Evolutionary conservation across 148 eudicot genomes (phyloP), one percentile per base, ranked within the genome.

Genomic region (Limonium bicolor): DNA sequence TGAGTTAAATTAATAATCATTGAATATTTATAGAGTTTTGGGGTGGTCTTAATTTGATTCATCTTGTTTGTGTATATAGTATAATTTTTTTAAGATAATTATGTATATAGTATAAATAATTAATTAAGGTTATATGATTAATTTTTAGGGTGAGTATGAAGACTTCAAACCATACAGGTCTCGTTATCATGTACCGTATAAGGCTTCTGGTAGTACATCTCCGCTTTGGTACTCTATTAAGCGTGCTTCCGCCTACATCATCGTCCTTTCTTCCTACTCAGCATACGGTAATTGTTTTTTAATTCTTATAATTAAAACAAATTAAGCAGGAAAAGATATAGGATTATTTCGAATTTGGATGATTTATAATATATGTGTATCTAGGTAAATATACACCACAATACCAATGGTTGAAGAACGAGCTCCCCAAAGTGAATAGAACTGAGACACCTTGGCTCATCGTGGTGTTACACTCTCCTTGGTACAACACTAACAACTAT

Each of bases 361-460:
- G n/a, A n/a, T n/a, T n/a, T n/a, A n/a, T n/a, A n/a, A n/a, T n/a
- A n/a, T n/a, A n/a, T n/a, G n/a, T n/a, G n/a, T n/a, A 7, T 36
- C 0, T 5, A 64, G 70, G 50, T 4, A 59, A 42, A 25, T 65
- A 65, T 38, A 48, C 65, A 2, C 65, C 70, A 6, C 70, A 65
- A 42, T 59, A 54, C 39, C 20, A 7, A 1, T 59, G 70, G 62
- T 48, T 60, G 1, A 9, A 50, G 17, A 25, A 42, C n/a, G 71
- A 67, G 21, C 16, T 67, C 4, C 38, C 53, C 7, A 67, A 61
- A 36, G 71, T 67, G 23, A 29, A 67, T 23, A 40, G 66, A 31
- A 16, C 20, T 2, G 59, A 61, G 46, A 67, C 71, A 1, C 71
- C 71, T 8, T 67, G 71, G 71, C 46, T 67, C 1, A 67, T 61